Base-by-base conservation (phyloP, 148 eudicot species). In the Arbutus unedo region DNA sequence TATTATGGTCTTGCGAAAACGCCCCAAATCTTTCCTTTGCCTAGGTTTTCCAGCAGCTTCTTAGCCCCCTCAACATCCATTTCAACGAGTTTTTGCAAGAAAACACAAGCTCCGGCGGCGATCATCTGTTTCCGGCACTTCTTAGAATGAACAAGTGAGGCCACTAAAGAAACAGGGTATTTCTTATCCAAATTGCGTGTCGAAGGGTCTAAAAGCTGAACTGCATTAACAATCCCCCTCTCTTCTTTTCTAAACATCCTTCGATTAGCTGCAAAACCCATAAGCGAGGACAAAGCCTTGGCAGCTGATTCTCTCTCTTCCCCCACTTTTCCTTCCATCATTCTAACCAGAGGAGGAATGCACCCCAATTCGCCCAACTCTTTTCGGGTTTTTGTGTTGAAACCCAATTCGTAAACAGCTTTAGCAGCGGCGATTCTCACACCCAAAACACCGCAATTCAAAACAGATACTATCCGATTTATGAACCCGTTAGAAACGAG, bases 341-440 rank as follows among this genome's bases (percentile, higher is more conserved):
- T 91, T 43, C 88, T 83, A 38, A 89, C 90, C 67, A 96, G 41
- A 5, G 88, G 85, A 3, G 91, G 50, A 80, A 96, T 90, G 84
- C 94, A 91, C 15, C 95, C 98, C 15, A 82, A 79, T 77, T 96
- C 97, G 3, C 99, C 97, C 71, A 96, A 90, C 66, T 94, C 99
- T 47, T 87, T 87, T 57, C 93, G 87, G 0, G 91, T 86, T 79
- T 90, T 94, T 48, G 86, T 83, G 77, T 88, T 87, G 78, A 85
- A 90, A 2, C 90, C 94, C 5, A 96, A 81, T 71, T 91, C 92
- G 25, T 79, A 90, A 3, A 91, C 84, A 0, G 94, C 93, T 8
- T 84, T 90, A 10, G 95, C 94, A 47, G 99, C 93, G 21, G 92
- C 90, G 31, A 91, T 88, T 57, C 98, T 88, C 45, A 93, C 97